These are phyloP conservation scores for Penicillium sp. DNA, from an alignment of 2,329 filamentous ascomycete species.

Conservation along the genomic window DNA sequence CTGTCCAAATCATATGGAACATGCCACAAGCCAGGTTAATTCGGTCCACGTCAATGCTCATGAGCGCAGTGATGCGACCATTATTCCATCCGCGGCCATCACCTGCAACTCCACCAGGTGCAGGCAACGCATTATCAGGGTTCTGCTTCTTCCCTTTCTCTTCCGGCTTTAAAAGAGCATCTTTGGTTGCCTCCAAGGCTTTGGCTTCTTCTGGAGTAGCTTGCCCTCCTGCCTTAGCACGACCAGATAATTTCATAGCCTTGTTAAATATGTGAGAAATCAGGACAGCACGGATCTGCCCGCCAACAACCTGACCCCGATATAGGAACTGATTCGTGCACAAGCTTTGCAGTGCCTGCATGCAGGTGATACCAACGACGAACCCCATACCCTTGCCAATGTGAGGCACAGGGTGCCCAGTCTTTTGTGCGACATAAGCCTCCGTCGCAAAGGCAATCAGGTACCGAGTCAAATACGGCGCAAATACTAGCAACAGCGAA, in stretches of 20 bases:
- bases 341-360: slow-evolving; percentile 81
- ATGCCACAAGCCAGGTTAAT: slow-evolving; percentile 83
- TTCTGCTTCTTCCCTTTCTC: slow-evolving; percentile 22
- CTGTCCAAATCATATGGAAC: slow-evolving; percentile 89
- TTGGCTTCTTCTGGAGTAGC: slow-evolving; percentile 51
- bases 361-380: slow-evolving; percentile 75
- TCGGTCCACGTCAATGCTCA: slow-evolving; percentile 93
- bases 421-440: slow-evolving; percentile 66
- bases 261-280: slow-evolving; percentile 91
- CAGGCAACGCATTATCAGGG: slow-evolving; percentile 38
- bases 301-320: slow-evolving; percentile 86
- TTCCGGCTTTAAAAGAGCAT: slow-evolving; percentile 42
- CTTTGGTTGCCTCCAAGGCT: slow-evolving; percentile 41
- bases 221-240: slow-evolving; percentile 78
- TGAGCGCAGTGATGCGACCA: slow-evolving; percentile 84
- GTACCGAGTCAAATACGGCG: slow-evolving; percentile 80
- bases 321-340: slow-evolving; percentile 90
- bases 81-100: slow-evolving; percentile 87
- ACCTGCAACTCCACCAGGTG: slow-evolving; percentile 52
- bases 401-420: slow-evolving; percentile 55
- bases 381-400: slow-evolving; percentile 77
- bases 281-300: slow-evolving; percentile 73
- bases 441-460: slow-evolving; percentile 81
- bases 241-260: slow-evolving; percentile 80
- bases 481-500: slow-evolving; percentile 71